Base-by-base conservation (phyloP, 768 basidiomycete genomes). In the Leccinum ochraceum region DNA sequence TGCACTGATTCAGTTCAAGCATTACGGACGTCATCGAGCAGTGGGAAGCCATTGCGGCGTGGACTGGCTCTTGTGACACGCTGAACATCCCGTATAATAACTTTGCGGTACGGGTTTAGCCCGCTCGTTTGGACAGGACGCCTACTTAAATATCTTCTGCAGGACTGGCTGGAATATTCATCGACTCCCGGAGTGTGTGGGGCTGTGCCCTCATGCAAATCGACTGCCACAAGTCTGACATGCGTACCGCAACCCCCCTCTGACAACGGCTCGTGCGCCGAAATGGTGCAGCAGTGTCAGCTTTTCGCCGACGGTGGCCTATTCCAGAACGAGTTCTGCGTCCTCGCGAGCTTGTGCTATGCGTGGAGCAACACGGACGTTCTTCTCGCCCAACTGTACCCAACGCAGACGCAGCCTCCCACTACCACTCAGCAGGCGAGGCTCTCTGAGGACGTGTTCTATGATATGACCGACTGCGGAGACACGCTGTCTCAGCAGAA, bases 111-210 rank as follows among this genome's bases (percentile, higher is more conserved):
- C 10, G 63, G 49, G 16, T 50, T 4, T 1, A 22, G 22, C 44
- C 20, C 44, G 5, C 44, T 24, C 9, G 6, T 11, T 3, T 36
- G 16, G 30, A 34, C 17, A 7, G 42, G 4, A 2, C 5, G 4
- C 24, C 2, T 42, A 9, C 1, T 30, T 61, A 7, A 53, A 39
- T 3, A 53, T 24, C 5, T 57, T 59, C 14, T 51, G 3, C 24
- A 70, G 69, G 69, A 69, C 32, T 70, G 69, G 69, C 44, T 70
- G 22, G 61, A 65, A 26, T 69, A 68, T 58, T 65, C 66, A 6
- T 54, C 66, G 13, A 28, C 56, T n/a, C 57, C 68, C 7, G 66
- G 69, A 2, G 57, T 65, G 17, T 70, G 68, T 17, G 61, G 65
- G 28, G 61, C 67, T 8, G 53, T 60, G 4, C 6, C 39, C 9